Conservation (phyloP, 2,329 filamentous ascomycete genomes). For the Cercospora janseana region DNA sequence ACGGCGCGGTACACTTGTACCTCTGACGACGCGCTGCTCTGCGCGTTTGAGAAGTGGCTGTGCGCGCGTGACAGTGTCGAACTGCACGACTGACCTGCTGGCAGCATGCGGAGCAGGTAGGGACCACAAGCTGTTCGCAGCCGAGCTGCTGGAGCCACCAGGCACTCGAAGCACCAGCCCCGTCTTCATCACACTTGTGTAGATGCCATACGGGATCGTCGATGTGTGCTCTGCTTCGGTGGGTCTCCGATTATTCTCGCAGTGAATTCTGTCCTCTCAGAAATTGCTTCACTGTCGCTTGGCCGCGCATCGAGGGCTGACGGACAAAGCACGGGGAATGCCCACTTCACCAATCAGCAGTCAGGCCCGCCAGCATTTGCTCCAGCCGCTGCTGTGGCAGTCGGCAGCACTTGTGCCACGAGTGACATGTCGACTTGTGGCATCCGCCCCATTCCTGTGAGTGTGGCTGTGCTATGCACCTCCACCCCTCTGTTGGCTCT, state of each 20-base stretch:
- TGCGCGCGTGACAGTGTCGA: slow-evolving; percentile 3
- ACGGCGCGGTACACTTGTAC: background rate
- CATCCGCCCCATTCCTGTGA: background rate
- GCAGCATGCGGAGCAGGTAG: slow-evolving; percentile 7
- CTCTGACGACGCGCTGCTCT: slow-evolving; percentile 3
- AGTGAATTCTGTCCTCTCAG: background rate
- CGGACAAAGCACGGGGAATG: background rate
- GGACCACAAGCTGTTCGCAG: slow-evolving; percentile 7
- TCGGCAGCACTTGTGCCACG: background rate
- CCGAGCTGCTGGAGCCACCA: slow-evolving; percentile 5
- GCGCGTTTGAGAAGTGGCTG: background rate
- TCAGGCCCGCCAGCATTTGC: background rate
- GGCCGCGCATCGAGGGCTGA: background rate
- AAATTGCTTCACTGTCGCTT: background rate
- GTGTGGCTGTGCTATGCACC: slow-evolving; percentile 5
- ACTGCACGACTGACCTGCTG: background rate
- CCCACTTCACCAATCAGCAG: background rate
- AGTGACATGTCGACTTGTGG: background rate
- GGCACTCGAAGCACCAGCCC: background rate
- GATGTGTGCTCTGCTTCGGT: background rate
- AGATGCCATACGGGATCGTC: slow-evolving; percentile 1
- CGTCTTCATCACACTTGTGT: background rate
- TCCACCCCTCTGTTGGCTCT: slow-evolving; percentile 4
- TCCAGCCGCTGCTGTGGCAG: slow-evolving; percentile 3
- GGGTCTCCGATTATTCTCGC: background rate